Evolutionary conservation across 495 filamentous ascomycete genomes (phyloP), one percentile per base, ranked within the genome.

Genomic region (Sordaria brevicollis): DNA sequence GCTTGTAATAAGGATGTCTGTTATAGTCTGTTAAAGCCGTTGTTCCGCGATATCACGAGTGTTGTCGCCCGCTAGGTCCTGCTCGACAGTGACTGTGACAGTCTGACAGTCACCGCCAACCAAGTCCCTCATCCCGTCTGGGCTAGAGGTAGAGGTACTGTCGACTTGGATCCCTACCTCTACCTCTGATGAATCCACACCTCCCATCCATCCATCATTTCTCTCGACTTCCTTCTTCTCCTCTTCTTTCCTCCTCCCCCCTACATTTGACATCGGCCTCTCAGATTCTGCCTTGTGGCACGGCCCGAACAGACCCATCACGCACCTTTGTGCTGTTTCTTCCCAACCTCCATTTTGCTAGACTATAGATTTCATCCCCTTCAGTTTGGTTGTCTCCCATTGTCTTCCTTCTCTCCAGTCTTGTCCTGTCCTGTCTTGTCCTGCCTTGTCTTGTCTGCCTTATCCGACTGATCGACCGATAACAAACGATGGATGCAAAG

Each of bases 71-170:
- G 21, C 43, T 54, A n/a, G n/a, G n/a, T n/a, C 19, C 43, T 54
- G 0, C 7, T 54, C n/a, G 43, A 54, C 43, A 25, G 49, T 5
- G 49, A n/a, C n/a, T n/a, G n/a, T n/a, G n/a, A n/a, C n/a, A n/a
- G n/a, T n/a, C n/a, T n/a, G n/a, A 62, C 49, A 62, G 75, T 77
- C 77, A 77, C 77, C 74, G 74, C 77, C 74, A 78, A 76, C 76
- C 74, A 73, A 54, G 29, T 21, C 38, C 68, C 36, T 69, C 69
- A 71, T 62, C 25, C 41, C 69, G 65, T 73, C 74, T 74, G 67
- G n/a, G n/a, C n/a, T n/a, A n/a, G n/a, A n/a, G n/a, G n/a, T n/a
- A n/a, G n/a, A n/a, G n/a, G n/a, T n/a, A n/a, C n/a, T 68, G 73
- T 73, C 68, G 73, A 34, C 36, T 35, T 37, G 62, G 66, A 38